phyloP scores from a whole-genome alignment of 2,329 filamentous ascomycete species.

The Colletotrichum navitas region DNA sequence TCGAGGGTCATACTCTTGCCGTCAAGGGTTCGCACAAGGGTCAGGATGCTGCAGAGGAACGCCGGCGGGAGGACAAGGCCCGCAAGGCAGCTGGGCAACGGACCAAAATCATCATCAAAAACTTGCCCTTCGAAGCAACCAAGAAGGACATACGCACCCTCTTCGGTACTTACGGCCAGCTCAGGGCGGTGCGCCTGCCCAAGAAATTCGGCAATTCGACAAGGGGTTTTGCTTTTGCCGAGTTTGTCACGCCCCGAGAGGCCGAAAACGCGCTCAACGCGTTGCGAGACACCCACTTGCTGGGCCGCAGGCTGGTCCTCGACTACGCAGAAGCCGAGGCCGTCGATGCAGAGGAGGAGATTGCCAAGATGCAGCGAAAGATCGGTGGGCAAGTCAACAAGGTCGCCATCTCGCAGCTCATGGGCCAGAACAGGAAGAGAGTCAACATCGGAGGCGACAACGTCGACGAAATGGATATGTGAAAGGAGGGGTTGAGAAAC shows the following conservation, averaged over 20 bases:
- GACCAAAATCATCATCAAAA: conserved; percentile 98
- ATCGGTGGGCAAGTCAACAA: conserved; percentile 91
- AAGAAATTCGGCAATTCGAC: conserved; percentile 93
- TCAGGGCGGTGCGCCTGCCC: conserved; percentile 91
- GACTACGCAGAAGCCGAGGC: conserved; percentile 92
- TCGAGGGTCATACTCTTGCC: conserved; percentile 88
- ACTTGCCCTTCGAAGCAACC: conserved; percentile 93
- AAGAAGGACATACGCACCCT: conserved; percentile 92
- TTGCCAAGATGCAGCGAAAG: conserved; percentile 97
- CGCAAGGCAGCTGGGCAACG: conserved; percentile 82
- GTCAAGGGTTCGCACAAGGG: conserved; percentile 91
- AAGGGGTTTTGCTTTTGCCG: conserved; percentile 96
- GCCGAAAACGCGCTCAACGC: conserved; percentile 92
- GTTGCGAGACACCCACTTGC: conserved; percentile 90
- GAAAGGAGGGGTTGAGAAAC: conserved; percentile 16
- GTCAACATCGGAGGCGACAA: conserved; percentile 82
- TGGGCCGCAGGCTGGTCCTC: conserved; percentile 89
- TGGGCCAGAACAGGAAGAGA: conserved; percentile 84
- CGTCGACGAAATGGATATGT: conserved; percentile 62
- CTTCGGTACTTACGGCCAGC: conserved; percentile 90
- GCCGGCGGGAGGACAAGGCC: conserved; percentile 82
- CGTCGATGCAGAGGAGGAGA: conserved; percentile 93
- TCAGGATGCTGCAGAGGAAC: conserved; percentile 87
- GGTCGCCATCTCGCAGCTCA: conserved; percentile 89
- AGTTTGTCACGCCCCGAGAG: conserved; percentile 92